These are phyloP conservation scores for Chlamydomonas eustigma DNA, from an alignment of 139 green algal species.

Conservation along the genomic window DNA sequence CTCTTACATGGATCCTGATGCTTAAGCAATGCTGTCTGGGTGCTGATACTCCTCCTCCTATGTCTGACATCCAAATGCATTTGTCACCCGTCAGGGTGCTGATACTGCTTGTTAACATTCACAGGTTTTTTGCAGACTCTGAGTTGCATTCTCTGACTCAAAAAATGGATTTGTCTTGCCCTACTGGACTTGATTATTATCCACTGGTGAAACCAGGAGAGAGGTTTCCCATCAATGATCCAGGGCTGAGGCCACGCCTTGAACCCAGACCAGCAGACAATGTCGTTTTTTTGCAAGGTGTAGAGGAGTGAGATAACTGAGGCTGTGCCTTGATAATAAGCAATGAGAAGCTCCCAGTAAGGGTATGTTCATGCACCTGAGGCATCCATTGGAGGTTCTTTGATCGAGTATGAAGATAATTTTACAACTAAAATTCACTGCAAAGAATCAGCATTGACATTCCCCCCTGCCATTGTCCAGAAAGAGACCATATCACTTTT, in stretches of 20 bases:
- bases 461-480: too few species aligned
- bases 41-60: too few species aligned
- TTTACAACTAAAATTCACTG: background rate
- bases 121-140: slow-evolving; percentile 67
- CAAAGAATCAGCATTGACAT: too few species aligned
- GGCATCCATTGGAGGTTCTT: background rate
- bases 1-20: too few species aligned
- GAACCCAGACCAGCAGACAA: slow-evolving; percentile 64
- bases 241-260: slow-evolving; percentile 53
- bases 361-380: background rate
- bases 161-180: slow-evolving; percentile 36
- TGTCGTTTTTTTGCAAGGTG: slow-evolving; percentile 69
- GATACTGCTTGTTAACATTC: background rate
- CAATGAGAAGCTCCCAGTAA: background rate
- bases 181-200: slow-evolving; percentile 83
- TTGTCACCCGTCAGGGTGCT: too few species aligned
- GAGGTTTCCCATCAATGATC: slow-evolving; percentile 86
- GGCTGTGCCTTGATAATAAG: too few species aligned
- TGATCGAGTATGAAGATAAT: background rate
- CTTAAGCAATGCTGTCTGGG: too few species aligned
- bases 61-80: too few species aligned
- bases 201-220: slow-evolving; percentile 69
- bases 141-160: slow-evolving; percentile 69
- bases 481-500: too few species aligned
- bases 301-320: too few species aligned